Percentiles rank a stretch among this genome's conserved stretches.
phyloP scores from a whole-genome alignment of 345 rosid species.

The Combretum micranthum region DNA sequence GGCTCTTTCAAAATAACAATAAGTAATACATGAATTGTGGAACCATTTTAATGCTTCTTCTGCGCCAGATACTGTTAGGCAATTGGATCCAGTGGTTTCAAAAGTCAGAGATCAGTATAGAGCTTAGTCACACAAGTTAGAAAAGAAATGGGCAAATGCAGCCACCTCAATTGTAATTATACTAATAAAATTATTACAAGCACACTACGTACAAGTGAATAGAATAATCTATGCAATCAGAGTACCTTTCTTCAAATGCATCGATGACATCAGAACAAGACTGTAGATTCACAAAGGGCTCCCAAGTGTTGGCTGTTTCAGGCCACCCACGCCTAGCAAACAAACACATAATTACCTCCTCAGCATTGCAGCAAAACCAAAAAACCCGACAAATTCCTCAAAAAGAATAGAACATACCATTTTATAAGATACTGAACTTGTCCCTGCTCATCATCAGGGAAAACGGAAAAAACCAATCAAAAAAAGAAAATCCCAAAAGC shows the following conservation, averaged over 20 bases:
- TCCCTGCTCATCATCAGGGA: slow-evolving; percentile 37
- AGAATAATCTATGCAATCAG: not conserved
- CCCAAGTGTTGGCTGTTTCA: slow-evolving; percentile 94
- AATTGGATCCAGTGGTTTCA: no score
- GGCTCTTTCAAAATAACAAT: no score
- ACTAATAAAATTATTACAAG: not conserved
- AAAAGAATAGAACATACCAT: slow-evolving; percentile 49
- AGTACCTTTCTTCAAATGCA: slow-evolving; percentile 86
- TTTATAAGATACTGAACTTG: slow-evolving; percentile 92
- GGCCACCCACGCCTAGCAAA: slow-evolving; percentile 97
- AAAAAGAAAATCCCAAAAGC: not conserved
- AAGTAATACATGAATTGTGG: no score
- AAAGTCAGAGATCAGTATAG: no score
- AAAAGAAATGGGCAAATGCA: no score
- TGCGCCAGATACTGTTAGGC: no score
- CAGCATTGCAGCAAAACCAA: no score
- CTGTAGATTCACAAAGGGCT: slow-evolving; percentile 86
- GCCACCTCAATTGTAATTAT: no score
- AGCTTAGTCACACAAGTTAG: no score
- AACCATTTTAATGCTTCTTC: no score
- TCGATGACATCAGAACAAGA: slow-evolving; percentile 92
- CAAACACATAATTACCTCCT: not conserved
- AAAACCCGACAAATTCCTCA: not conserved
- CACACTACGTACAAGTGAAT: not conserved
- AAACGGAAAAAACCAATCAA: not conserved